Conservation (phyloP, 345 rosid species). For the Carallia brachiata region DNA sequence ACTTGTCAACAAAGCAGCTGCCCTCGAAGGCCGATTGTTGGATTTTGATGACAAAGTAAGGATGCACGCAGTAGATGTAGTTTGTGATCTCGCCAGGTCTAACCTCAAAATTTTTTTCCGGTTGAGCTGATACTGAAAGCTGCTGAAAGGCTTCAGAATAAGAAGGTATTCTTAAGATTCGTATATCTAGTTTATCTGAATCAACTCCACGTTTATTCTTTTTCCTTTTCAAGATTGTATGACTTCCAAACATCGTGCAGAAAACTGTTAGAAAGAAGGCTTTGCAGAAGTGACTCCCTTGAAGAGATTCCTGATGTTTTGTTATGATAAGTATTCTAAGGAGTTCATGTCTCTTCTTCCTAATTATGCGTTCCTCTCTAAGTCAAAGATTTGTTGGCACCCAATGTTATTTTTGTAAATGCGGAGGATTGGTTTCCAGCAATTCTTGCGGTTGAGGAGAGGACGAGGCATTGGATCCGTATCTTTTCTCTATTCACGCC, state of each 20-base stretch:
- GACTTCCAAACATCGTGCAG: constrained; percentile 30
- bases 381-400: neutral
- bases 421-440: constrained; percentile 69
- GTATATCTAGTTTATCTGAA: constrained; percentile 6
- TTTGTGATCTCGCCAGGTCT: constrained; percentile 72
- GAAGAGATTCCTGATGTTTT: constrained; percentile 88
- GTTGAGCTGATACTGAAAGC: constrained; percentile 55
- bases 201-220: neutral
- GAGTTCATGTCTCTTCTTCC: constrained; percentile 58
- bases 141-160: constrained; percentile 84
- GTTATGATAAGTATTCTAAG: constrained; percentile 68
- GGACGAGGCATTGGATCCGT: constrained; percentile 73
- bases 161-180: constrained; percentile 54
- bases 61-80: constrained; percentile 62
- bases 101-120: constrained; percentile 46
- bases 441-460: constrained; percentile 59
- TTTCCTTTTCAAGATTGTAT: neutral
- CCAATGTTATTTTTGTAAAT: constrained; percentile 1
- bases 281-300: constrained; percentile 51
- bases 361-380: constrained; percentile 15
- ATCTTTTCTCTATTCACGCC: constrained; percentile 65
- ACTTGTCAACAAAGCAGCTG: constrained; percentile 50
- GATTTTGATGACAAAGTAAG: constrained; percentile 88
- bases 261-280: constrained; percentile 81
- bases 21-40: constrained; percentile 67